Conservation (phyloP, 78 protist species). For the Protostelium mycophagum region DNA sequence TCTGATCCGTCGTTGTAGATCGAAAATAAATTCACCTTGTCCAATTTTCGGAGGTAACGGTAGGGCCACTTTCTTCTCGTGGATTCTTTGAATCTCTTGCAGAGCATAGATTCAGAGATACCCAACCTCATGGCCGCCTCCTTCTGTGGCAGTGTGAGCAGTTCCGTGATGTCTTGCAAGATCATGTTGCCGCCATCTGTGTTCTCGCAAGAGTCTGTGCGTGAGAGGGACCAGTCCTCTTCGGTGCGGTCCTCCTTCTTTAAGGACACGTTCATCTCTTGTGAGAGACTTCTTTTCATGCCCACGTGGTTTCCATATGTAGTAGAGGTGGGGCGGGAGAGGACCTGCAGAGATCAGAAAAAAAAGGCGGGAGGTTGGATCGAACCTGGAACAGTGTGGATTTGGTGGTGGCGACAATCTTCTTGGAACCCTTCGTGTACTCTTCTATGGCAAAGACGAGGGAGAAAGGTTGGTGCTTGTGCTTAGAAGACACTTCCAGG, state of each 20-base stretch:
- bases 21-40: neutral
- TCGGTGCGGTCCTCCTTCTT: neutral
- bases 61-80: conserved; percentile 71
- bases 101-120: conserved; percentile 66
- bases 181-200: conserved; percentile 15
- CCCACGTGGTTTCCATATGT: neutral
- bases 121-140: conserved; percentile 60
- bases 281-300: neutral
- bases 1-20: conserved; percentile 17
- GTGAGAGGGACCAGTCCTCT: neutral
- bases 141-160: conserved; percentile 61
- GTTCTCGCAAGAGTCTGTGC: neutral
- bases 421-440: neutral
- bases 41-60: conserved; percentile 25
- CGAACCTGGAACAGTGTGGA: neutral
- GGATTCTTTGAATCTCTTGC: conserved; percentile 69
- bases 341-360: neutral
- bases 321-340: conserved; percentile 9
- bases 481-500: conserved; percentile 9
- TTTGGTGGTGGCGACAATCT: conserved; percentile 1
- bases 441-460: conserved; percentile 24
- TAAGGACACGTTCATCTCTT: neutral
- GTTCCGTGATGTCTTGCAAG: conserved; percentile 53
- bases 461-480: conserved; percentile 10
- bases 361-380: neutral